A percentile compares a stretch with the other conserved stretches of the same genome.
Conservation (phyloP, 2,329 filamentous ascomycete genomes). For the Aspergillus puulaauensis region DNA sequence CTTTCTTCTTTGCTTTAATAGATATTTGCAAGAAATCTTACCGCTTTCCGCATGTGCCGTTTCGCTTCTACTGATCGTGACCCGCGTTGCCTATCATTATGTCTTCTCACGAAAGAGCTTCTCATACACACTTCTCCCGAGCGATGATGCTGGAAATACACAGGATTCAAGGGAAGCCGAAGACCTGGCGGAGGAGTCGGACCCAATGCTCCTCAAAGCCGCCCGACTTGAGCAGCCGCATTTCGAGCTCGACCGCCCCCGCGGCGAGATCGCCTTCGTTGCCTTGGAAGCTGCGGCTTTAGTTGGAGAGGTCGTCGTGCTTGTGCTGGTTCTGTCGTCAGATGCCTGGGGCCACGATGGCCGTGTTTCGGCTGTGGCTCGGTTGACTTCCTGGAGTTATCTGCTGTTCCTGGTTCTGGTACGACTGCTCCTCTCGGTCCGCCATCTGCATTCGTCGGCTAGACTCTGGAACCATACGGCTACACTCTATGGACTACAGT, state of each 20-base stretch:
- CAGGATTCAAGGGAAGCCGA: constrained; percentile 55
- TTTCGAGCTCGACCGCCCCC: constrained; percentile 70
- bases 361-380: constrained; percentile 61
- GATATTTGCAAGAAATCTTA: constrained; percentile 77
- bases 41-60: constrained; percentile 69
- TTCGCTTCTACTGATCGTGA: constrained; percentile 67
- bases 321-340: constrained; percentile 63
- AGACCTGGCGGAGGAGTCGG: constrained; percentile 51
- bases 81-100: constrained; percentile 57
- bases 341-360: constrained; percentile 60
- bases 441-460: constrained; percentile 65
- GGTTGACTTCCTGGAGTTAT: constrained; percentile 77
- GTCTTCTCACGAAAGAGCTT: constrained; percentile 54
- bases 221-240: constrained; percentile 49
- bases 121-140: constrained; percentile 55
- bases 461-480: constrained; percentile 92
- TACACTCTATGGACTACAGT: constrained; percentile 76
- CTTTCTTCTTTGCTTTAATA: constrained; percentile 32
- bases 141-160: constrained; percentile 41
- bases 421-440: constrained; percentile 64
- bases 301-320: constrained; percentile 67
- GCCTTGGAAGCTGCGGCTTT: constrained; percentile 74
- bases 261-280: constrained; percentile 69
- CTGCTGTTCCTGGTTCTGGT: constrained; percentile 70
- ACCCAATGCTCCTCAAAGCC: constrained; percentile 57